Base-by-base conservation (phyloP, 768 basidiomycete species). In the Suillus occidentalis region DNA sequence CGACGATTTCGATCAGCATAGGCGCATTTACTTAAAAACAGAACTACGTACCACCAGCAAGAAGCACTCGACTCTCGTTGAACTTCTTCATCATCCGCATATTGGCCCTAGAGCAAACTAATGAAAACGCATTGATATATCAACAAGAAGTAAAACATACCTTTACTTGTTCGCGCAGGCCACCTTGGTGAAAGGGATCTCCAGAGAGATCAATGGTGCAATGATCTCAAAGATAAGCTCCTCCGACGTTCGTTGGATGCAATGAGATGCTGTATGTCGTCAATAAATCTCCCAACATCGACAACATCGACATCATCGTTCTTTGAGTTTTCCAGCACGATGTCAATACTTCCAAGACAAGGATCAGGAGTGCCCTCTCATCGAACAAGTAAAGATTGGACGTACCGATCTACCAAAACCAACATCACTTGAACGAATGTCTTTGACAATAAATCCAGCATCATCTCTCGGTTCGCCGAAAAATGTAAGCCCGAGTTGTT, bases 251-350 rank as follows among this genome's bases (percentile, higher is more conserved):
- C 13, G 70, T 66, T 22, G 65, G 67, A 36, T 68, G 68, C 40
- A 68, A 40, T 12, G 57, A 25, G 34, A 69, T 28, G 6, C 67
- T 67, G 37, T 16, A 57, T 43, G 1, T 49, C 18, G 14, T 63
- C n/a, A 56, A 45, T 62, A 52, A 7, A 22, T 39, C 22, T 9
- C 42, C 39, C 52, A 45, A 8, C 18, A 9, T 31, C 9, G 5
- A 45, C 1, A 8, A 36, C 34, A 36, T 36, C 34, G 4, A 36
- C 34, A 36, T 5, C 20, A 20, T 34, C 4, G 20, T 16, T 13
- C 45, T 4, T n/a, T 13, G n/a, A 13, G 68, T 47, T 80, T 78
- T 2, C 83, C 81, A 81, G 82, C 82, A 70, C 79, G 80, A 65
- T 83, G 65, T 62, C 62, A 57, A 37, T 65, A 12, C 65, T 58